Evolutionary conservation across 164 flowering plant species (phyloP).

Genomic region (Magnolia officinalis): DNA sequence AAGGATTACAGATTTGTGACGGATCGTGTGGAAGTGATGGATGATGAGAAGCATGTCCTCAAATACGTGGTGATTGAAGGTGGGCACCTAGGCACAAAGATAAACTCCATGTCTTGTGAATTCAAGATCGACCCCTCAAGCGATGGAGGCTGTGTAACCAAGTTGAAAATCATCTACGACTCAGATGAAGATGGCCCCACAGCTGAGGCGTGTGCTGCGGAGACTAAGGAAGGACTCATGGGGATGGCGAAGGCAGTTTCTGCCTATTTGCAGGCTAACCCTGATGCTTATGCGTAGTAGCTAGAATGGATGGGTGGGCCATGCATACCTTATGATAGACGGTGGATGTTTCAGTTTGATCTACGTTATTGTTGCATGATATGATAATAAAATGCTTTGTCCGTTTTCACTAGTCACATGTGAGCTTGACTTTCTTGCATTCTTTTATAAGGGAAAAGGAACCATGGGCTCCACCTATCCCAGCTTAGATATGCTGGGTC

Average conservation of each 20-base stretch:
- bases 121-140: background rate
- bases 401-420: too few relatives aligned
- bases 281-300: background rate
- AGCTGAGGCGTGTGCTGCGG: background rate
- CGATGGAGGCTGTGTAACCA: background rate
- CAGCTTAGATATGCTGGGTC: too few relatives aligned
- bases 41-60: conserved; percentile 1
- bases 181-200: background rate
- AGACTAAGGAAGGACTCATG: background rate
- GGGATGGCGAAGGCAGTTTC: background rate
- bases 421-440: too few relatives aligned
- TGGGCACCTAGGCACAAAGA: background rate
- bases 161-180: conserved; percentile 1
- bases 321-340: too few relatives aligned
- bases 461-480: too few relatives aligned
- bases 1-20: background rate
- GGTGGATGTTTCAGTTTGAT: too few relatives aligned
- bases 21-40: conserved; percentile 3
- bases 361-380: too few relatives aligned
- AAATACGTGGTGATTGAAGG: background rate
- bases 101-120: background rate
- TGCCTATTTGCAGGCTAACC: background rate
- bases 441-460: too few relatives aligned
- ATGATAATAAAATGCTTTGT: too few relatives aligned
- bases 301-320: too few relatives aligned